Conservation (phyloP, 2,329 filamentous ascomycete genomes). For the Tricladium varicosporioides region DNA sequence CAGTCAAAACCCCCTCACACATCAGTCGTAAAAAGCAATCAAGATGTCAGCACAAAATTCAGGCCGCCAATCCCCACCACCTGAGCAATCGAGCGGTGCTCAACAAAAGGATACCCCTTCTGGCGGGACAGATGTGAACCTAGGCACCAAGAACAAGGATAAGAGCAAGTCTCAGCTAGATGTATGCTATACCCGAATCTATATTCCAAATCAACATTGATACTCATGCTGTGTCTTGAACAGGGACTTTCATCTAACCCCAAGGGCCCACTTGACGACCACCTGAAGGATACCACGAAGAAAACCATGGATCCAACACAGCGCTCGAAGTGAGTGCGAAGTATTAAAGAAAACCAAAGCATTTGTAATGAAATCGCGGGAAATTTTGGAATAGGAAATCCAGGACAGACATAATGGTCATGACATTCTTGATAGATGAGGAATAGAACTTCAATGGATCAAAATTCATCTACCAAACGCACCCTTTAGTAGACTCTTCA, state of each 20-base stretch:
- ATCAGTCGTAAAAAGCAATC: neutral
- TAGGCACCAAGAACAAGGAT: constrained; percentile 50
- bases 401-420: too few relatives aligned
- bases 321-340: neutral
- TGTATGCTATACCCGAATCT: constrained; percentile 35
- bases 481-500: too few relatives aligned
- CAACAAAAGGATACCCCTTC: constrained; percentile 61
- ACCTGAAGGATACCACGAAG: constrained; percentile 50
- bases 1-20: neutral
- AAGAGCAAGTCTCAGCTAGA: constrained; percentile 49
- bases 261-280: constrained; percentile 59
- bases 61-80: constrained; percentile 76
- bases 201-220: neutral
- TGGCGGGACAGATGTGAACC: constrained; percentile 56
- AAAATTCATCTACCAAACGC: too few relatives aligned
- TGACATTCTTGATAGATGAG: too few relatives aligned
- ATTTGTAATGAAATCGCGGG: neutral
- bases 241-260: constrained; percentile 64
- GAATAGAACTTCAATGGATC: too few relatives aligned
- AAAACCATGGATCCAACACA: constrained; percentile 22
- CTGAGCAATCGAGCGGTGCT: constrained; percentile 62
- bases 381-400: neutral
- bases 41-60: constrained; percentile 49
- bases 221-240: too few relatives aligned
- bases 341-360: neutral